phyloP scores from a whole-genome alignment of 1,284 basidiomycete genomes.

The Moniliella sp. region DNA sequence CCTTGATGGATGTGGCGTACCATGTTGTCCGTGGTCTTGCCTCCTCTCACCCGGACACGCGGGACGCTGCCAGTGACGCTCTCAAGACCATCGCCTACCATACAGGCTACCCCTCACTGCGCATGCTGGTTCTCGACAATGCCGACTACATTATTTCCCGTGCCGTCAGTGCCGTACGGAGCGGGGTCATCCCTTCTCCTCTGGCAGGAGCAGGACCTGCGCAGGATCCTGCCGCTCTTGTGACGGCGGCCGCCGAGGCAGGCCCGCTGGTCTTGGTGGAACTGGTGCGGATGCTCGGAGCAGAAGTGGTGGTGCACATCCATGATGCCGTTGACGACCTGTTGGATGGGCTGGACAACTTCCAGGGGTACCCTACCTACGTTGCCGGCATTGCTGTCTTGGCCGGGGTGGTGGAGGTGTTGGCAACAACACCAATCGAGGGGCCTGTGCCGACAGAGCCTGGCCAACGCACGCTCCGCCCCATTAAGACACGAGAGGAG shows the following conservation, averaged over 20 bases:
- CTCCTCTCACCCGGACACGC: not conserved
- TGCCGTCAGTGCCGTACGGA: not conserved
- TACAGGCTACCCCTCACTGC: too few species aligned
- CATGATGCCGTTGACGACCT: constrained; percentile 31
- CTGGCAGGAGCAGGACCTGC: not conserved
- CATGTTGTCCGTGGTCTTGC: not conserved
- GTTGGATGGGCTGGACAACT: constrained; percentile 25
- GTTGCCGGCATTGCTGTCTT: constrained; percentile 20
- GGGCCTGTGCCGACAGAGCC: too few species aligned
- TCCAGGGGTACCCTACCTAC: constrained; percentile 12
- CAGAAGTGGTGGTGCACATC: constrained; percentile 19
- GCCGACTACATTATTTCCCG: not conserved
- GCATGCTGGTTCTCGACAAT: not conserved
- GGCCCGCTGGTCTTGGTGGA: constrained; percentile 30
- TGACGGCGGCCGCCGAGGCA: constrained; percentile 12
- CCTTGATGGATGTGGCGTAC: not conserved
- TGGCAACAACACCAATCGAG: constrained; percentile 1
- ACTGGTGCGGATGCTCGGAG: constrained; percentile 21
- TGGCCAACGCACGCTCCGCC: not conserved
- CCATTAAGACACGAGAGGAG: not conserved
- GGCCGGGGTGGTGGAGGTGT: constrained; percentile 7
- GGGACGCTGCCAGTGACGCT: constrained; percentile 10
- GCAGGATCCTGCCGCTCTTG: not conserved
- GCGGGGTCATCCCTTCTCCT: not conserved
- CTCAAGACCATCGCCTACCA: constrained; percentile 1